Evolutionary conservation across 108 stramenopile genomes (phyloP), one percentile per base, ranked within the genome.

Genomic region (Fragilariopsis cylindrus): DNA sequence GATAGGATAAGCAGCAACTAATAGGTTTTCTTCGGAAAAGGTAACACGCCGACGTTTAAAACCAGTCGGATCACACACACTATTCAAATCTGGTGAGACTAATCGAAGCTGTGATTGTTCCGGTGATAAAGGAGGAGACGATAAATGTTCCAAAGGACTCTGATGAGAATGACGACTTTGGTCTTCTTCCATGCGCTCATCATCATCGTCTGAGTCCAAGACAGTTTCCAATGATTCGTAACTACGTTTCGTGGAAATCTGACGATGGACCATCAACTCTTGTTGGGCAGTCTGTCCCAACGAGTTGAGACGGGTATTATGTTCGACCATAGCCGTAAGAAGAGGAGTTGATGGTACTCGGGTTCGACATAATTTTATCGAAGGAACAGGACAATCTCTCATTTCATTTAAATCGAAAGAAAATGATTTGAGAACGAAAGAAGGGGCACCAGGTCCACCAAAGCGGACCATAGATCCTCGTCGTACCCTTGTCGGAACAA

Each of bases 401-500:
- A 82, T 55, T 7, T 82, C 82, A 7, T 81, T 66, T 3, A 83
- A 62, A n/a, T 72, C 81, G 84, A 87, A 80, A 12, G 88, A 62
- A 64, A 91, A 91, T 19, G 87, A 88, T 68, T 89, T 88, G 41
- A 93, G 77, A 46, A 93, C 80, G 70, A 90, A 93, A 6, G 87
- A 81, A 21, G 92, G 92, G 0, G 90, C 92, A 30, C 90, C 92
- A 5, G 88, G 84, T 3, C 92, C 92, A 43, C 92, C 92, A 52
- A 93, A 93, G 15, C 92, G 87, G 77, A 93, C 81, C 47, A 93
- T 80, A 18, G 87, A 82, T 46, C 92, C 92, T 79, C 84, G 71
- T 54, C 81, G 69, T 46, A 93, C 87, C 70, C 84, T 83, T 53
- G 87, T 76, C 11, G 92, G 92, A 42, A 87, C 65, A 55, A 88